Evolutionary conservation across 371 early-diverging fungal genomes (phyloP).

Genomic region (Mucor piriformis): DNA sequence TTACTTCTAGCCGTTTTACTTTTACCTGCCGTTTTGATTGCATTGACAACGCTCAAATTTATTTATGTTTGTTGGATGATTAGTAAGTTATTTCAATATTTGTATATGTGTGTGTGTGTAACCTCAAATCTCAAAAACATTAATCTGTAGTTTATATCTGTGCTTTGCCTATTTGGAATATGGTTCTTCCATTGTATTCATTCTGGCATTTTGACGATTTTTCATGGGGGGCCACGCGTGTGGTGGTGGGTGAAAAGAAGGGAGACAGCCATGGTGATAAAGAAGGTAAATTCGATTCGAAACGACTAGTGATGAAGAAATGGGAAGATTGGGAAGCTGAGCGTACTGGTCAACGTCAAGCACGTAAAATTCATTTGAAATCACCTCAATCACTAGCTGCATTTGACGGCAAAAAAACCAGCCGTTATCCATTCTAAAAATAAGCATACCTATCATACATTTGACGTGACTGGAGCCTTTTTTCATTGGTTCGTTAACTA

Average conservation of each 20-base stretch:
- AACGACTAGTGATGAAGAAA: slow-evolving; percentile 62
- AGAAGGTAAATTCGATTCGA: slow-evolving; percentile 71
- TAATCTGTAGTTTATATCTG: slow-evolving; percentile 52
- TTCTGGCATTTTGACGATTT: slow-evolving; percentile 98
- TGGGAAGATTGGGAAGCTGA: slow-evolving; percentile 79
- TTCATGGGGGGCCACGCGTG: slow-evolving; percentile 89
- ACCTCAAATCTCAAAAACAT: not conserved
- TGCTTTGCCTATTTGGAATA: slow-evolving; percentile 96
- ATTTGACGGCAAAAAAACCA: slow-evolving; percentile 27
- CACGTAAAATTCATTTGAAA: slow-evolving; percentile 29
- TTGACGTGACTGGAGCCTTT: no score
- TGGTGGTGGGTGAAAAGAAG: slow-evolving; percentile 72
- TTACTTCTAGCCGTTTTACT: slow-evolving; percentile 71
- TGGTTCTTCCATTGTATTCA: slow-evolving; percentile 90
- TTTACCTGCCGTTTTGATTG: slow-evolving; percentile 85
- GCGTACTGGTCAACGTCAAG: slow-evolving; percentile 46
- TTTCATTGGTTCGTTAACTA: not conserved
- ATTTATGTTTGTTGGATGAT: slow-evolving; percentile 84
- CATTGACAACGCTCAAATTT: slow-evolving; percentile 81
- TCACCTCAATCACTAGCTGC: slow-evolving; percentile 34
- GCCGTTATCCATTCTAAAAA: slow-evolving; percentile 13
- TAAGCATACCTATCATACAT: not conserved
- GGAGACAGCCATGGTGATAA: slow-evolving; percentile 63
- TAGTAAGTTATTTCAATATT: slow-evolving; percentile 37
- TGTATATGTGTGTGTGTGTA: not conserved